phyloP scores from a whole-genome alignment of 352 stramenopile species.

The Globisporangium recalcitrans region DNA sequence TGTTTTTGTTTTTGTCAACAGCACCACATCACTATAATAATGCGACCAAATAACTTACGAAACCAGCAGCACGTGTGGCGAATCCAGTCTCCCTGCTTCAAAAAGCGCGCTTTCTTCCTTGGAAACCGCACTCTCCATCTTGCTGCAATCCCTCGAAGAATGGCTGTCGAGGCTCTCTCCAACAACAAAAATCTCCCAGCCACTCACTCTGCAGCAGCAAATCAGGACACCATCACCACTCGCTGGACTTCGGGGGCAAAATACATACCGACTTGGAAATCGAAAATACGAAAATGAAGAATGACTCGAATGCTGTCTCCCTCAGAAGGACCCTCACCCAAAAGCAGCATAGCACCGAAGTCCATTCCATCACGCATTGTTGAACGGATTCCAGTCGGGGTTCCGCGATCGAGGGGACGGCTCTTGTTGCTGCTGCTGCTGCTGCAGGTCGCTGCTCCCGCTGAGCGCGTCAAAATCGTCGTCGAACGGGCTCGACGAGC shows the following conservation, averaged over 20 bases:
- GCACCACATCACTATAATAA: not conserved
- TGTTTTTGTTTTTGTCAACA: not conserved
- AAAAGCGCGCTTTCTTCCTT: not conserved
- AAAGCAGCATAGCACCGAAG: not conserved
- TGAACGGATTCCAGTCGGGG: conserved; percentile 11
- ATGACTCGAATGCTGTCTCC: not conserved
- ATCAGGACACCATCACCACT: not conserved
- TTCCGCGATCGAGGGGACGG: not conserved
- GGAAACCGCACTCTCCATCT: not conserved
- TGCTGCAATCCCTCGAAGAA: not conserved
- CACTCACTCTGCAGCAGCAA: not conserved
- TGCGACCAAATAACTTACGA: conserved; percentile 12
- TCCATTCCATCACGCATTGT: conserved; percentile 5
- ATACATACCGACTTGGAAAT: not conserved
- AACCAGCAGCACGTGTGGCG: not conserved
- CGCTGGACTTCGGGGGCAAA: not conserved
- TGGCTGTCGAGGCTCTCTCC: not conserved
- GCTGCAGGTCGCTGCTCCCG: not conserved
- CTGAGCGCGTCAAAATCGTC: conserved; percentile 5
- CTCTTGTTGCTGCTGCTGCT: not conserved
- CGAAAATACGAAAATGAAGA: conserved; percentile 1
- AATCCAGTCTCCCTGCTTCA: not conserved
- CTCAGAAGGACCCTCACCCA: not conserved
- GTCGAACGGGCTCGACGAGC: conserved; percentile 9
- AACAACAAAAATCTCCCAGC: not conserved